A percentile compares a stretch with the other conserved stretches of the same genome.
phyloP scores from a whole-genome alignment of 176 grass and related monocot genomes.

The Lolium multiflorum region DNA sequence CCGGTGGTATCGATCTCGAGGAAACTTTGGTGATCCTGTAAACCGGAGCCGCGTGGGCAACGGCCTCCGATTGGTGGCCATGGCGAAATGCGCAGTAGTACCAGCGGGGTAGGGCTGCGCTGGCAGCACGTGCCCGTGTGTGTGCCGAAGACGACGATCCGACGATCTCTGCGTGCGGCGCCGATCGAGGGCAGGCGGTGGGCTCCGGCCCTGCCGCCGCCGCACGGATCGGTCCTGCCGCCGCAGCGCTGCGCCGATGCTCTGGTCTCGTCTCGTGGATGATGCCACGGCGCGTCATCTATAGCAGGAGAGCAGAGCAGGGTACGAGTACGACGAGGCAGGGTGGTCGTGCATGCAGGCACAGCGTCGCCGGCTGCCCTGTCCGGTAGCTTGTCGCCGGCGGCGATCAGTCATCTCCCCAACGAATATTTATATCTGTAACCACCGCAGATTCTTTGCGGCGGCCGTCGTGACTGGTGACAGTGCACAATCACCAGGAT shows the following conservation, averaged over 20 bases:
- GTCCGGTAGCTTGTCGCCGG: background rate
- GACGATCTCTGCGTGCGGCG: too few relatives aligned
- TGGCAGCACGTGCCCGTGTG: background rate
- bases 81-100: background rate
- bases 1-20: background rate
- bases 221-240: background rate
- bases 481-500: background rate
- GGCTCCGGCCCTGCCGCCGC: background rate
- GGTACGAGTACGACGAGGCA: slow-evolving; percentile 5
- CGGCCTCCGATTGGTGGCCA: background rate
- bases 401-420: too few relatives aligned
- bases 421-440: background rate
- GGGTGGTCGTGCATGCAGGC: background rate
- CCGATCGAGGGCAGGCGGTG: background rate
- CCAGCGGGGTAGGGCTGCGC: background rate
- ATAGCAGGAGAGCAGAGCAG: background rate
- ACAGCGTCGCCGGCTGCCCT: background rate
- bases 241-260: background rate
- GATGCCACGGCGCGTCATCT: background rate
- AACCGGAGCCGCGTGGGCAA: background rate
- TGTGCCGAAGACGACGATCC: too few relatives aligned
- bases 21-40: background rate
- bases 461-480: background rate
- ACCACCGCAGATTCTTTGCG: background rate
- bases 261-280: background rate